Conservation (phyloP, 2,329 filamentous ascomycete species). For the Fusarium falciforme region DNA sequence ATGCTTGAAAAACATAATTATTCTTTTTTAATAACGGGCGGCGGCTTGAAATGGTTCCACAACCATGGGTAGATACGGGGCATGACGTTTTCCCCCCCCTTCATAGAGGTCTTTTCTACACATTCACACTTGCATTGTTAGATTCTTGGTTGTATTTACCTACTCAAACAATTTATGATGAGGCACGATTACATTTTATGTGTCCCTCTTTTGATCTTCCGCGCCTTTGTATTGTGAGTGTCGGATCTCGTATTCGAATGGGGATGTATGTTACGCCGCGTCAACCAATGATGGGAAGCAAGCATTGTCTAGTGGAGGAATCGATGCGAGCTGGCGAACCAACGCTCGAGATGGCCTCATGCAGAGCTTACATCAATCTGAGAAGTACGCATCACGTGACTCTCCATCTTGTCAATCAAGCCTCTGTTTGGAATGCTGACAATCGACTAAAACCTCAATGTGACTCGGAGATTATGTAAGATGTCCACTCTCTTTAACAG, state of each 20-base stretch:
- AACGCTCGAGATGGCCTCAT: not conserved
- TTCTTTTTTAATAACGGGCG: slow-evolving; percentile 22
- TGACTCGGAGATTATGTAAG: not conserved
- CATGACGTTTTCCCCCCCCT: not conserved
- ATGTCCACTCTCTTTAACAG: not conserved
- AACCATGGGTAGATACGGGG: slow-evolving; percentile 28
- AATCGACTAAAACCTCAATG: not conserved
- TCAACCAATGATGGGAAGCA: not conserved
- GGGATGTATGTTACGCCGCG: not conserved
- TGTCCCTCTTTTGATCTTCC: not conserved
- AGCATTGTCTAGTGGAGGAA: not conserved
- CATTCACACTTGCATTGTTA: slow-evolving; percentile 1
- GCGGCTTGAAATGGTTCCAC: not conserved
- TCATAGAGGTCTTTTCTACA: slow-evolving; percentile 1
- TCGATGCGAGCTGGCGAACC: not conserved
- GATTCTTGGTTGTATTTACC: slow-evolving; percentile 1
- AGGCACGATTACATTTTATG: not conserved
- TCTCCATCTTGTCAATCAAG: not conserved
- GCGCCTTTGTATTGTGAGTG: not conserved
- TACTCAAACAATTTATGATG: slow-evolving; percentile 13
- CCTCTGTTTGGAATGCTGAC: not conserved
- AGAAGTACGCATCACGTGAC: not conserved
- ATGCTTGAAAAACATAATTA: slow-evolving; percentile 5
- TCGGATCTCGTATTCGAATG: not conserved
- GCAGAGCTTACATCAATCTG: not conserved